Percentiles rank a stretch among this genome's conserved stretches.
These are phyloP conservation scores for Trichophyton benhamiae DNA, from an alignment of 2,329 filamentous ascomycete genomes.

Conservation along the genomic window DNA sequence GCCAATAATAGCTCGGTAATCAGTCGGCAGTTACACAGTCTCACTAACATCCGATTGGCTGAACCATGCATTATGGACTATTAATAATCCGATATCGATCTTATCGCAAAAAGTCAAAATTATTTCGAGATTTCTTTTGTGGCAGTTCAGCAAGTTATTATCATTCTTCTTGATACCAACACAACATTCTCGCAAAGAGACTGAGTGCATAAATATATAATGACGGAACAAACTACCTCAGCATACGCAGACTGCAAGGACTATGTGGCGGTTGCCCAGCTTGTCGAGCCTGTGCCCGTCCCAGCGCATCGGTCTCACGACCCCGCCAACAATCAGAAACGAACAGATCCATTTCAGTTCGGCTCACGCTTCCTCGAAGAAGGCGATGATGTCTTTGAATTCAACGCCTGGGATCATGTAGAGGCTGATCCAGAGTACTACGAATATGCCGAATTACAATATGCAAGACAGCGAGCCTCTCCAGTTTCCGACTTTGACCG, in stretches of 20 bases:
- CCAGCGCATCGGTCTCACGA: slow-evolving; percentile 50
- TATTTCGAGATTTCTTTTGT: not conserved
- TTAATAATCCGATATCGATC: not conserved
- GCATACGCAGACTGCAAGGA: slow-evolving; percentile 18
- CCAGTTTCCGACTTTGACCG: slow-evolving; percentile 92
- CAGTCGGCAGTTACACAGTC: not conserved
- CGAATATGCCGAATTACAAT: slow-evolving; percentile 74
- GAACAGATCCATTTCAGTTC: slow-evolving; percentile 88
- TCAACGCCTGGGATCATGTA: slow-evolving; percentile 99
- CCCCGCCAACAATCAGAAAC: slow-evolving; percentile 65
- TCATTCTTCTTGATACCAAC: not conserved
- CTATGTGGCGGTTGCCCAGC: slow-evolving; percentile 25
- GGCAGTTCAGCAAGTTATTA: not conserved
- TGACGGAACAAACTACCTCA: slow-evolving; percentile 7
- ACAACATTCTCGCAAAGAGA: slow-evolving; percentile 8
- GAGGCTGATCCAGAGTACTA: slow-evolving; percentile 81
- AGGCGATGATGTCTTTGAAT: slow-evolving; percentile 83
- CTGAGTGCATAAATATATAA: slow-evolving; percentile 5
- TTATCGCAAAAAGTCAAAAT: not conserved
- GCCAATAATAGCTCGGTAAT: not conserved
- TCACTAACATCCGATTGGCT: not conserved
- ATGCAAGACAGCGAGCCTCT: slow-evolving; percentile 66
- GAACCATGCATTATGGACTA: not conserved
- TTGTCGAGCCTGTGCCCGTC: slow-evolving; percentile 40
- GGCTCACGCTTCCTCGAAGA: slow-evolving; percentile 75